Percentiles rank a stretch among this genome's conserved stretches.
Evolutionary conservation across 2,329 filamentous ascomycete species (phyloP).

Genomic region (Cladosporium sphaerospermum): DNA sequence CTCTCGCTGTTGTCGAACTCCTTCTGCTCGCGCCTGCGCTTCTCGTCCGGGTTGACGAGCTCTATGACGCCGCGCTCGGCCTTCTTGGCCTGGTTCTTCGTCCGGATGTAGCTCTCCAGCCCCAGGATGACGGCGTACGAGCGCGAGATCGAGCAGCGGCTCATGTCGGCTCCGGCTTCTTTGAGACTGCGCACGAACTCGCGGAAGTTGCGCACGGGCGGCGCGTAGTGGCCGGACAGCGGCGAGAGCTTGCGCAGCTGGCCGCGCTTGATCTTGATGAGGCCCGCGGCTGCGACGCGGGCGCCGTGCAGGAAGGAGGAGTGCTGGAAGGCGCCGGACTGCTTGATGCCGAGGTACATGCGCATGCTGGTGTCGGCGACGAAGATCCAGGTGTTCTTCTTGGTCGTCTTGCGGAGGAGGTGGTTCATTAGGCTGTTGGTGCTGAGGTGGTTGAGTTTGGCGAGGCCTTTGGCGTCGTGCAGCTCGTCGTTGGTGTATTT

Average conservation of each 20-base stretch:
- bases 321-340: slow-evolving; percentile 82
- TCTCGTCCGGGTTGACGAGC: slow-evolving; percentile 55
- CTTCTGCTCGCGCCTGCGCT: slow-evolving; percentile 39
- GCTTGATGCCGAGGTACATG: slow-evolving; percentile 85
- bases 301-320: slow-evolving; percentile 81
- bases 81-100: slow-evolving; percentile 57
- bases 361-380: slow-evolving; percentile 80
- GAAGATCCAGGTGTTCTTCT: slow-evolving; percentile 91
- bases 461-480: slow-evolving; percentile 54
- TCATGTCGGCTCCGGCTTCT: slow-evolving; percentile 71
- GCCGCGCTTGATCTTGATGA: slow-evolving; percentile 80
- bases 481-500: slow-evolving; percentile 61
- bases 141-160: slow-evolving; percentile 68
- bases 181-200: slow-evolving; percentile 70
- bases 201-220: slow-evolving; percentile 74
- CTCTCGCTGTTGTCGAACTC: slow-evolving; percentile 53
- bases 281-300: slow-evolving; percentile 73
- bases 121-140: slow-evolving; percentile 78
- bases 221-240: slow-evolving; percentile 71
- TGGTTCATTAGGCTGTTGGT: slow-evolving; percentile 71
- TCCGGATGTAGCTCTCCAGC: slow-evolving; percentile 70
- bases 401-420: slow-evolving; percentile 69
- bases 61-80: slow-evolving; percentile 52
- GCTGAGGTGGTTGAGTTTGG: slow-evolving; percentile 61
- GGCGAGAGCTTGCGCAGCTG: slow-evolving; percentile 67